phyloP scores from a whole-genome alignment of 805 yeast species.

The Saccharomyces paradoxus region DNA sequence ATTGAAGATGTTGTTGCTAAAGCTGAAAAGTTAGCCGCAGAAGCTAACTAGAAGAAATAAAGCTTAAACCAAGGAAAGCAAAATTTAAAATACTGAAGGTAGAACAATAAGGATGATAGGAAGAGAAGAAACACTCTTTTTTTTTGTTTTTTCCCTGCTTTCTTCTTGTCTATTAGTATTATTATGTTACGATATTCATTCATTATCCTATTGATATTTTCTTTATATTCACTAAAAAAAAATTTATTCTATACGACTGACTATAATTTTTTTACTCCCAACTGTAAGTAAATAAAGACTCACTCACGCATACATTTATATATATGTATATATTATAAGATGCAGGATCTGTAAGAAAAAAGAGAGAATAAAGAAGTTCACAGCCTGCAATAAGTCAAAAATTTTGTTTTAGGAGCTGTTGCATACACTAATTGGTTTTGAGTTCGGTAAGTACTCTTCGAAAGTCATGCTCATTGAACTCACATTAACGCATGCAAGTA shows the following conservation, averaged over 20 bases:
- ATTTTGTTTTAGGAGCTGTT: not conserved
- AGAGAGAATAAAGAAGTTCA: not conserved
- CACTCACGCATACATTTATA: not conserved
- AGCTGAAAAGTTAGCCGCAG: slow-evolving; percentile 98
- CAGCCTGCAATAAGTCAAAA: not conserved
- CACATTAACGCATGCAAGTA: not conserved
- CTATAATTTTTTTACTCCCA: not conserved
- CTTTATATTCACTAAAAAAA: not conserved
- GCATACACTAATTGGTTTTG: no score
- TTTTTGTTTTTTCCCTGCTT: not conserved
- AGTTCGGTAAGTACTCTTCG: not conserved
- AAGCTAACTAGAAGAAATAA: slow-evolving; percentile 46
- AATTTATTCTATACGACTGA: not conserved
- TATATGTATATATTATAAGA: not conserved
- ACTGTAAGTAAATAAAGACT: not conserved
- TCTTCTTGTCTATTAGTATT: not conserved
- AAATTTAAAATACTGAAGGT: not conserved
- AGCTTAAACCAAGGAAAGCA: not conserved
- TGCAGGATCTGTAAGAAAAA: not conserved
- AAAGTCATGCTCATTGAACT: not conserved
- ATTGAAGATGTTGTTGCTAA: slow-evolving; percentile 96
- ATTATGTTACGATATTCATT: not conserved
- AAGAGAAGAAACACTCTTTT: not conserved
- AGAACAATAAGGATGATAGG: not conserved
- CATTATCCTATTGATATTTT: not conserved